Conservation (phyloP, 2,329 filamentous ascomycete genomes). For the Pestalotiopsis sp. region DNA sequence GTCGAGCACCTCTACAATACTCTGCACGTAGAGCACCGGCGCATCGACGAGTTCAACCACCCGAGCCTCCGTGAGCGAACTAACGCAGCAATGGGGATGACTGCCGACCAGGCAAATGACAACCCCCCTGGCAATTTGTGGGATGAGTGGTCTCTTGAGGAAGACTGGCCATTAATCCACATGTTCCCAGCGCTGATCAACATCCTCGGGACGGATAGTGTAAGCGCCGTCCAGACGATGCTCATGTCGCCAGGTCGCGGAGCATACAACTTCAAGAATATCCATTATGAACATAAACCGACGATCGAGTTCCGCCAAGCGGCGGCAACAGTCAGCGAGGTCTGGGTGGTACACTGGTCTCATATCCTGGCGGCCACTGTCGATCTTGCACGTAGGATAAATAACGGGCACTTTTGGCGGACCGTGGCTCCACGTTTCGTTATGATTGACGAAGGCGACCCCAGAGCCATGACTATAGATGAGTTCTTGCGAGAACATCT, state of each 20-base stretch:
- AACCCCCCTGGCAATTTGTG: background rate
- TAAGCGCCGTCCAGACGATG: background rate
- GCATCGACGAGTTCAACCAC: background rate
- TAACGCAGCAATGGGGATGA: background rate
- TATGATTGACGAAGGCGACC: background rate
- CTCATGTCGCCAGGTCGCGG: background rate
- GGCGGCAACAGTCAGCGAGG: background rate
- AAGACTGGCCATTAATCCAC: background rate
- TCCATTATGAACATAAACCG: background rate
- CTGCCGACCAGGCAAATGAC: background rate
- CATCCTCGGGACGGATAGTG: background rate
- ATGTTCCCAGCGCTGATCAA: too few relatives aligned
- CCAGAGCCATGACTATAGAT: background rate
- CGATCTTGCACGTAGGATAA: background rate
- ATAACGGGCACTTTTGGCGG: background rate
- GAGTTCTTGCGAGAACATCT: background rate
- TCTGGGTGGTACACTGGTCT: background rate
- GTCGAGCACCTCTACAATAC: background rate
- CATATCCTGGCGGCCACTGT: background rate
- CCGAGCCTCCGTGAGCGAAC: background rate
- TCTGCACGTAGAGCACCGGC: background rate
- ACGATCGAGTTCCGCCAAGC: constrained; percentile 2
- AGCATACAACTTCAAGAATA: background rate
- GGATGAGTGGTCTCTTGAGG: background rate
- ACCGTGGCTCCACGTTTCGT: background rate